Evolutionary conservation across 2,329 filamentous ascomycete species (phyloP), one percentile per base, ranked within the genome.

Genomic region (Cercospora sp.): DNA sequence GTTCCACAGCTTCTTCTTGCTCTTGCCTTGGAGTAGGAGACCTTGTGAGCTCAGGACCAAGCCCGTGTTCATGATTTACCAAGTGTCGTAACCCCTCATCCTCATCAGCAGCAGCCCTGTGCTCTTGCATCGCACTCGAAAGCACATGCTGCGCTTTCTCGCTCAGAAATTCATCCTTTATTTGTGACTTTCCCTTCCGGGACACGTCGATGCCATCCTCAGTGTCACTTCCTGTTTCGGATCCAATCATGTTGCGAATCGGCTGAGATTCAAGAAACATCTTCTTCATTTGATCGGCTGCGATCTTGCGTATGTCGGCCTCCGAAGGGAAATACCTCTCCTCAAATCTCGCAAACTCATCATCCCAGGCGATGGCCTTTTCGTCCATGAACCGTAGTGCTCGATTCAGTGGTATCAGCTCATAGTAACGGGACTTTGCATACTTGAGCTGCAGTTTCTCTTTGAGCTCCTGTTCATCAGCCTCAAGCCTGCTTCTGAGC

Each of bases 371-470:
- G 20, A 93, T 89, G 3, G 94, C 94, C 73, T 92, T 96, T 77
- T 97, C 94, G 71, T 98, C 89, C 84, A 97, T 95, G 65, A 92
- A 91, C 72, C 94, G 89, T 60, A 97, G 87, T 7, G 94, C 91
- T 66, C 90, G 87, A 74, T 98, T 99, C 70, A 99, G 86, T 0
- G 96, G 95, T 60, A 98, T 94, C 64, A 97, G 90, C 79, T 99
- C 95, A 82, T 97, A 99, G 77, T 98, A 98, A 76, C 93, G 94
- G 2, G 94, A 97, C 71, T 90, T 90, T 82, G 95, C 93, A 77
- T 99, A 99, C 70, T 92, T 92, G 36, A 94, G 89, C 78, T 97
- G 93, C 9, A 99, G 84, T 70, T 92, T 91, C 63, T 87, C 87
- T 61, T 93, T 84, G 63, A 98, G 83, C 64, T 86, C 84, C 4